Evolutionary conservation across 306 rosid species (phyloP).

Genomic region (Trifolium subterraneum): DNA sequence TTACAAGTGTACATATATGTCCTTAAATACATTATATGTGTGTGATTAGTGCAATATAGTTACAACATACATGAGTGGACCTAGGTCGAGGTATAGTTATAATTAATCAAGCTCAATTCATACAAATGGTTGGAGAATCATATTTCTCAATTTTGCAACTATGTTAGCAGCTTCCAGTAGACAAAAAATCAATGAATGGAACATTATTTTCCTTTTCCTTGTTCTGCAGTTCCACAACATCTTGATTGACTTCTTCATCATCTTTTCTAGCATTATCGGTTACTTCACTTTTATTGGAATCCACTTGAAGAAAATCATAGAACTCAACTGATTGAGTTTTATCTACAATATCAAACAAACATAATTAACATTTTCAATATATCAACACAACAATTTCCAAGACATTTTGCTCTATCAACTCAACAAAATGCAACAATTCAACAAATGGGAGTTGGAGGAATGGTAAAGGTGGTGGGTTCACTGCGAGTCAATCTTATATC

Average conservation of each 20-base stretch:
- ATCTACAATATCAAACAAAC: constrained; percentile 52
- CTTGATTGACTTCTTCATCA: constrained; percentile 80
- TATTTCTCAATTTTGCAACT: constrained; percentile 4
- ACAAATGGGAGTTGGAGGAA: too few species aligned
- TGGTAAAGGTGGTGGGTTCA: too few species aligned
- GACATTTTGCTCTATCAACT: too few species aligned
- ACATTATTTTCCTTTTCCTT: constrained; percentile 44
- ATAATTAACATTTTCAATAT: neutral
- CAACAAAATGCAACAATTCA: too few species aligned
- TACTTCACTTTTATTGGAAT: constrained; percentile 79
- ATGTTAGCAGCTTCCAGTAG: constrained; percentile 48
- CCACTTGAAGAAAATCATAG: constrained; percentile 83
- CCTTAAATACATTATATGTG: constrained; percentile 33
- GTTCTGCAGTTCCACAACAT: constrained; percentile 34
- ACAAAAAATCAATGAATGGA: constrained; percentile 68
- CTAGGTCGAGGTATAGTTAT: constrained; percentile 27
- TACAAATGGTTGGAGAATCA: constrained; percentile 3
- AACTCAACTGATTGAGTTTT: constrained; percentile 63
- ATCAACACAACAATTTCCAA: too few species aligned
- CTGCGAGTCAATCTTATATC: too few species aligned
- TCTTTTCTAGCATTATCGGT: constrained; percentile 69
- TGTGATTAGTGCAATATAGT: constrained; percentile 27
- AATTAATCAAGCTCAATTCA: constrained; percentile 34
- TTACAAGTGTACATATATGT: constrained; percentile 26
- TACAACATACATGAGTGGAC: constrained; percentile 34